A percentile compares a stretch with the other conserved stretches of the same genome.
Conservation (phyloP, 371 early-diverging fungal species). For the Mucor circinelloides region DNA sequence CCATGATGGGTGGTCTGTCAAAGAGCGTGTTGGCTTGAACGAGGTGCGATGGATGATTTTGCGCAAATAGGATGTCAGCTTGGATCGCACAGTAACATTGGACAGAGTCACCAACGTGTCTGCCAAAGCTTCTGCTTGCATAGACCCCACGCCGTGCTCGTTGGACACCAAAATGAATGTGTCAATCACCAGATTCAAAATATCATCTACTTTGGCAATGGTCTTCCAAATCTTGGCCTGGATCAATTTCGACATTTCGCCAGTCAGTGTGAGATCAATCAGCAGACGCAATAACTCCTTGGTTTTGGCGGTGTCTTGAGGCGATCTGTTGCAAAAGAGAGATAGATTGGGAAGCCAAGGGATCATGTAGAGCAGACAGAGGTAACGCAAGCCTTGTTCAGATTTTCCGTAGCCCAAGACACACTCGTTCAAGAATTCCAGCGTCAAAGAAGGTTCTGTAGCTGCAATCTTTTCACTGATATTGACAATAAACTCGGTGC, state of each 20-base stretch:
- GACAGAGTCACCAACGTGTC: constrained; percentile 84
- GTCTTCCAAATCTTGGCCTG: constrained; percentile 83
- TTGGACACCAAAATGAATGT: constrained; percentile 75
- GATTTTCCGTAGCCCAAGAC: constrained; percentile 79
- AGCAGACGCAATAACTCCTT: constrained; percentile 73
- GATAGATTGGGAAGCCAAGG: constrained; percentile 87
- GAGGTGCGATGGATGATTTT: constrained; percentile 69
- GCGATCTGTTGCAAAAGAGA: constrained; percentile 46
- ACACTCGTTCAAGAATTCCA: constrained; percentile 86
- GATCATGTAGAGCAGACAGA: constrained; percentile 82
- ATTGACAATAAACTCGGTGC: constrained; percentile 71
- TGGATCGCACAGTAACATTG: constrained; percentile 72
- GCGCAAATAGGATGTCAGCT: constrained; percentile 73
- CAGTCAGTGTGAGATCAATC: constrained; percentile 79
- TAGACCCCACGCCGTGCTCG: constrained; percentile 76
- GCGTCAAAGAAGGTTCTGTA: constrained; percentile 75
- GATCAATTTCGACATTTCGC: constrained; percentile 78
- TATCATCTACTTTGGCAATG: constrained; percentile 74
- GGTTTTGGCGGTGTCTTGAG: constrained; percentile 56
- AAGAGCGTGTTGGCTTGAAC: constrained; percentile 60
- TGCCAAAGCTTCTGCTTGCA: constrained; percentile 78
- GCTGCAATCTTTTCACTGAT: constrained; percentile 80
- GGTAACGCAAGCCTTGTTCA: constrained; percentile 64
- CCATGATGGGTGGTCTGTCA: constrained; percentile 84
- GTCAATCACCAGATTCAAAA: constrained; percentile 77